phyloP scores from a whole-genome alignment of 2,329 filamentous ascomycete genomes.

The Didymella exigua region DNA sequence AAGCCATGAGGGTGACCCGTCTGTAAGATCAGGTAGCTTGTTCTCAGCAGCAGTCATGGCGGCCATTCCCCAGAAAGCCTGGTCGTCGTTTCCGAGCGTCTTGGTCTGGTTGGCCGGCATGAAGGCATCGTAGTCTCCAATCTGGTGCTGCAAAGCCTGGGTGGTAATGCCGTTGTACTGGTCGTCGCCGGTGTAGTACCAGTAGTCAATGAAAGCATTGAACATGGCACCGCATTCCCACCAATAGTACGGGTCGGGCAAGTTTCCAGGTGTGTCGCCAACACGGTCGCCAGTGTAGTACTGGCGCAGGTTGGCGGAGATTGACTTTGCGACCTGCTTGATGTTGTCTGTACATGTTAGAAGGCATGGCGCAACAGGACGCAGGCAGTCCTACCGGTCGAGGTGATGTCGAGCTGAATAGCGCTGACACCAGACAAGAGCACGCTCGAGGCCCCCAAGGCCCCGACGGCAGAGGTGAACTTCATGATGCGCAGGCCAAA shows the following conservation, averaged over 20 bases:
- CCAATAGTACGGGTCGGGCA: conserved; percentile 53
- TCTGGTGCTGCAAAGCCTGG: conserved; percentile 72
- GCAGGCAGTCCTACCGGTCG: conserved; percentile 31
- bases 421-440: conserved; percentile 41
- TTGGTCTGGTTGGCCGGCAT: conserved; percentile 75
- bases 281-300: conserved; percentile 69
- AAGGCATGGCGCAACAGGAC: not conserved
- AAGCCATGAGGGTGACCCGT: conserved; percentile 67
- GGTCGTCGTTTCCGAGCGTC: conserved; percentile 61
- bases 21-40: conserved; percentile 52
- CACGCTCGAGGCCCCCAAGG: conserved; percentile 39
- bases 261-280: conserved; percentile 65
- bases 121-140: conserved; percentile 73
- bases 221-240: conserved; percentile 52
- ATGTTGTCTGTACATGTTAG: conserved; percentile 61
- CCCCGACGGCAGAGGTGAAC: conserved; percentile 39
- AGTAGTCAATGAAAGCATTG: conserved; percentile 49
- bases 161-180: conserved; percentile 47
- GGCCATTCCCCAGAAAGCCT: conserved; percentile 64
- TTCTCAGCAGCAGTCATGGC: conserved; percentile 64
- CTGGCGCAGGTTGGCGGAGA: conserved; percentile 66
- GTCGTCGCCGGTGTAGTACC: conserved; percentile 51
- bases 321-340: conserved; percentile 63
- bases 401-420: conserved; percentile 38
- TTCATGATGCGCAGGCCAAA: conserved; percentile 39